Base-by-base conservation (phyloP, 305 asterid species). In the Striga hermonthica region DNA sequence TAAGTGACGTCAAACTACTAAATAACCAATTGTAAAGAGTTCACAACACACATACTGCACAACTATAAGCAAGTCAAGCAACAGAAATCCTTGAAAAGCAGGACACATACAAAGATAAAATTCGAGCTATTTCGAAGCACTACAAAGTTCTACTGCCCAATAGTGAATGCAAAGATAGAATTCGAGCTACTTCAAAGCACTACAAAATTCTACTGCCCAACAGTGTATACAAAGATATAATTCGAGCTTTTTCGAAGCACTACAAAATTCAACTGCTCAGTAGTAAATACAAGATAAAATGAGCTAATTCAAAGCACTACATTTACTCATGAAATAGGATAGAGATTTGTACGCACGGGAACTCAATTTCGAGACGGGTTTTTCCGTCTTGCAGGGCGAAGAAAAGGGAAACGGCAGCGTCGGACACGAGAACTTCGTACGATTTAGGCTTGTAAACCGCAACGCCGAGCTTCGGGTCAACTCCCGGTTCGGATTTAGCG, bases 401-500 rank as follows among this genome's bases (percentile, higher is more conserved):
- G 79, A 49, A 78, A 16, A 93, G 94, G 56, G 88, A 80, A 71
- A 77, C 76, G 56, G 97, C 95, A 22, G 99, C 99, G 76, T 93
- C 99, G 2, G 90, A 63, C 4, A 82, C 91, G 48, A 93, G 95
- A 44, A 90, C 90, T 54, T 88, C 87, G 14, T 93, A 93, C 0
- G 99, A 90, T 62, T 62, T 85, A 61, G 99, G 97, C 81, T 90
- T 93, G 84, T 93, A 93, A 63, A 93, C 87, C 5, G 97, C 70
- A 40, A 93, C 99, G 0, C 99, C 97, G 39, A 74, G 75, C 83
- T 75, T 84, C 0, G 88, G 89, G 79, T 82, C 76, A 7, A 58
- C 66, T 41, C 69, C 88, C 15, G 82, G 60, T 34, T 74, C 82
- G 11, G 90, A 76, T 67, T 75, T 74, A 16, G 86, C 68, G 60